phyloP scores from a whole-genome alignment of 108 stramenopile species.

The Cylindrotheca closterium region DNA sequence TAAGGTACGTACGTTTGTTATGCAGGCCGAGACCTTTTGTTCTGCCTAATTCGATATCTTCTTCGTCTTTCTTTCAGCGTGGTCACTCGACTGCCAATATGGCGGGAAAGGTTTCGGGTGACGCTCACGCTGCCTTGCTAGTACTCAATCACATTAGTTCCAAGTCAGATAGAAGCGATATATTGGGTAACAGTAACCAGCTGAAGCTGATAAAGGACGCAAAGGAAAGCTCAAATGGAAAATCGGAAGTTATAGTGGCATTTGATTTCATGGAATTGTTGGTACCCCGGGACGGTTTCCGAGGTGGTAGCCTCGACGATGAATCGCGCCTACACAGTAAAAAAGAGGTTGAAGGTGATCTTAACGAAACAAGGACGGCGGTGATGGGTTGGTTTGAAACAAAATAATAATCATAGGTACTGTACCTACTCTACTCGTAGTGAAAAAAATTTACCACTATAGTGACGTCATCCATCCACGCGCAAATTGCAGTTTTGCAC shows the following conservation, averaged over 20 bases:
- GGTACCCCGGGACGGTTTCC: conserved; percentile 69
- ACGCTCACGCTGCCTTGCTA: conserved; percentile 52
- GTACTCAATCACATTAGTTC: conserved; percentile 78
- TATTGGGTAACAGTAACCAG: conserved; percentile 7
- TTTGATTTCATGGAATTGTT: conserved; percentile 80
- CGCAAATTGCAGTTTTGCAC: too few relatives aligned
- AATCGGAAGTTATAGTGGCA: conserved; percentile 45
- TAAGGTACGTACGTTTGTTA: conserved; percentile 13
- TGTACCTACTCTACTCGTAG: too few relatives aligned
- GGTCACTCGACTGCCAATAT: conserved; percentile 78
- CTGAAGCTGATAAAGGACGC: conserved; percentile 44
- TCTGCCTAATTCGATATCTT: neutral
- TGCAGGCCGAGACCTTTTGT: neutral
- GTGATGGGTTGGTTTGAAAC: conserved; percentile 1
- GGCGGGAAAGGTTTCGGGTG: conserved; percentile 64
- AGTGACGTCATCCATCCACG: too few relatives aligned
- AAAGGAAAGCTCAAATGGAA: conserved; percentile 28
- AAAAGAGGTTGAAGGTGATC: too few relatives aligned
- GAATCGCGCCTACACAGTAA: neutral
- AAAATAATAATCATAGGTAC: too few relatives aligned
- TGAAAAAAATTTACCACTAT: too few relatives aligned
- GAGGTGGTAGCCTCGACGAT: neutral
- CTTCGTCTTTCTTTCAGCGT: conserved; percentile 24
- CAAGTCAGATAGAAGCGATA: conserved; percentile 11
- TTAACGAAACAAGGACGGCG: neutral